These are phyloP conservation scores for Phytophthora chlamydospora DNA, from an alignment of 352 stramenopile species.

Conservation along the genomic window DNA sequence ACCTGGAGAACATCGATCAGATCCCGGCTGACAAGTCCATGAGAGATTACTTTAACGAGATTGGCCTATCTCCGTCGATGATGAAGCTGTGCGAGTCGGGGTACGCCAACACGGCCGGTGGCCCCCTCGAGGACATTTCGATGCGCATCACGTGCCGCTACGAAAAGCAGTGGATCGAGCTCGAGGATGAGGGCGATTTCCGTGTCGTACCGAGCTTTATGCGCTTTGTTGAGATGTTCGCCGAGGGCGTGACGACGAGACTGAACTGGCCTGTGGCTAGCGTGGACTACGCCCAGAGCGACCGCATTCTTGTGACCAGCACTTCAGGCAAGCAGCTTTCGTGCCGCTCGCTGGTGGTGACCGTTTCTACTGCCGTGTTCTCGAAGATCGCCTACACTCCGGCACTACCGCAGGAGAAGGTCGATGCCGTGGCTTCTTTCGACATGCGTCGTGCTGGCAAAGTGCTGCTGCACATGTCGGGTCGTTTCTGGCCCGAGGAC, in stretches of 20 bases:
- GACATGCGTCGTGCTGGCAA: constrained; percentile 81
- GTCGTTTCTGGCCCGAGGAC: constrained; percentile 72
- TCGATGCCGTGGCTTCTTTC: constrained; percentile 64
- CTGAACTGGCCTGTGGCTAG: constrained; percentile 61
- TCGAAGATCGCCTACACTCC: constrained; percentile 74
- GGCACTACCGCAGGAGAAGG: constrained; percentile 59
- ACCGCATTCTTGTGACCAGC: constrained; percentile 62
- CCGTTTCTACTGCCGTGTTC: constrained; percentile 80
- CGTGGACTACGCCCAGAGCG: constrained; percentile 63
- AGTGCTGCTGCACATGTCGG: constrained; percentile 75
- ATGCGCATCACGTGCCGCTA: constrained; percentile 81
- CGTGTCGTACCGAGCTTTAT: constrained; percentile 72
- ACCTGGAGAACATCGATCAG: constrained; percentile 61
- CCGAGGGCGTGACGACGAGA: constrained; percentile 50
- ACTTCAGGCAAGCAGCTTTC: constrained; percentile 60
- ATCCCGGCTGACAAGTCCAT: constrained; percentile 73
- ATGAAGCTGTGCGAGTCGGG: constrained; percentile 82
- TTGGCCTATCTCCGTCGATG: constrained; percentile 70
- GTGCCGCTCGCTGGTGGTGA: constrained; percentile 72
- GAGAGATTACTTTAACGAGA: constrained; percentile 76
- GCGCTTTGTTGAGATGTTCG: constrained; percentile 70
- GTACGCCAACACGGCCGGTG: constrained; percentile 84
- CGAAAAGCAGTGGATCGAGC: constrained; percentile 83
- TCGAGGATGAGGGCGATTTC: constrained; percentile 85
- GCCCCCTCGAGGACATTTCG: constrained; percentile 73